Evolutionary conservation across 148 eudicot genomes (phyloP).

Genomic region (Rhododendron griersonianum): DNA sequence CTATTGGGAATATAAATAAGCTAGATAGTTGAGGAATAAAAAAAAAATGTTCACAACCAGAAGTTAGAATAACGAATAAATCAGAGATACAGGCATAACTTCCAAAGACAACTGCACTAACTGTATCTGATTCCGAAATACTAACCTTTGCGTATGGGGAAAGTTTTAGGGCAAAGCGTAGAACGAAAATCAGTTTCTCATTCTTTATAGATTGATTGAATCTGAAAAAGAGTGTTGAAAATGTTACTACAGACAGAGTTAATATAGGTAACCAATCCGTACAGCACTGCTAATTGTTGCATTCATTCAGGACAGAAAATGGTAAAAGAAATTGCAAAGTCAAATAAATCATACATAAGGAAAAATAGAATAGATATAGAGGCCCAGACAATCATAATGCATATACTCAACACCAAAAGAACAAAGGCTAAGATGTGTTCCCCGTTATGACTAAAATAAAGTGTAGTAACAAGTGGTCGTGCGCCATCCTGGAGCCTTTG

Average conservation of each 20-base stretch:
- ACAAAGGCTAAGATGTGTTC: neutral
- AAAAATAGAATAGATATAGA: neutral
- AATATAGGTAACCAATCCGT: neutral
- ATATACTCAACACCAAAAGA: neutral
- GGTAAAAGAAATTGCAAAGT: neutral
- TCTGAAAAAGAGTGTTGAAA: constrained; percentile 26
- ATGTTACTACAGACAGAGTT: neutral
- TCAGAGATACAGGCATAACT: neutral
- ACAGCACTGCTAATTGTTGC: neutral
- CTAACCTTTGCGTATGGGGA: constrained; percentile 67
- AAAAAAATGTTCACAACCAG: neutral
- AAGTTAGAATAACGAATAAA: neutral
- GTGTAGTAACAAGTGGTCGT: neutral
- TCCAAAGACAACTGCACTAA: neutral
- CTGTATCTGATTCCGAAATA: neutral
- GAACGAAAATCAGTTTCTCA: constrained; percentile 46
- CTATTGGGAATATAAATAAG: neutral
- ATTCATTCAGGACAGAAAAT: neutral
- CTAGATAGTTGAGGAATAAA: neutral
- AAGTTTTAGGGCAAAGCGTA: constrained; percentile 51
- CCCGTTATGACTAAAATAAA: neutral
- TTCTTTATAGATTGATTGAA: constrained; percentile 56
- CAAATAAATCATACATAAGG: neutral
- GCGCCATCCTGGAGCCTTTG: neutral
- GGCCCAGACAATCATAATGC: neutral